Evolutionary conservation across 2,329 filamentous ascomycete genomes (phyloP).

Genomic region (Colletotrichum tanaceti): DNA sequence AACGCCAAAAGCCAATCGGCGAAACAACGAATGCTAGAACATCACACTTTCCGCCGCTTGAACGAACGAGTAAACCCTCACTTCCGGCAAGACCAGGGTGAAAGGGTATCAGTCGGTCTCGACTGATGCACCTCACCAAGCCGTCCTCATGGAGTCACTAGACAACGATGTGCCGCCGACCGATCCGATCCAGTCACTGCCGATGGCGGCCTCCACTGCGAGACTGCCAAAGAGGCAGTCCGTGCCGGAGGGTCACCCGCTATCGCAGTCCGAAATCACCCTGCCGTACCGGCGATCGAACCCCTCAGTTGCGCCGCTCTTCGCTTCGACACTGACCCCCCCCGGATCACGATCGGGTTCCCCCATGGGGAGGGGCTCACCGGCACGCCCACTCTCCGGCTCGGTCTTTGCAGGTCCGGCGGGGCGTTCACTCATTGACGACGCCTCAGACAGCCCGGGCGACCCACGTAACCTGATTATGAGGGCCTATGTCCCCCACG

Average conservation of each 20-base stretch:
- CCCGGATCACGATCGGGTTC: constrained; percentile 76
- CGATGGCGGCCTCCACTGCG: constrained; percentile 70
- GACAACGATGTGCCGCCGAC: constrained; percentile 72
- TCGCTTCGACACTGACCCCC: constrained; percentile 75
- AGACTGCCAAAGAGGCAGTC: constrained; percentile 73
- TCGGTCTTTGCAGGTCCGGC: constrained; percentile 66
- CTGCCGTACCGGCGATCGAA: constrained; percentile 66
- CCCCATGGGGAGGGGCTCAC: constrained; percentile 69
- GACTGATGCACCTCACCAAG: constrained; percentile 30
- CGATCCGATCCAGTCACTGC: constrained; percentile 77
- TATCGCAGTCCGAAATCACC: constrained; percentile 64
- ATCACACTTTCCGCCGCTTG: not conserved
- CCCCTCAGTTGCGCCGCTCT: constrained; percentile 69
- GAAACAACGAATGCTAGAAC: constrained; percentile 26
- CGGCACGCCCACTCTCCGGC: constrained; percentile 65
- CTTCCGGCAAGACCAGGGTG: constrained; percentile 29
- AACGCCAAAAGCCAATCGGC: constrained; percentile 29
- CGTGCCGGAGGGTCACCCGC: constrained; percentile 58
- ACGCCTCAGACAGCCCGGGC: constrained; percentile 58
- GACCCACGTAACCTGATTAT: constrained; percentile 77
- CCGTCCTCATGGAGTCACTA: constrained; percentile 71
- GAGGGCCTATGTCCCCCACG: constrained; percentile 87
- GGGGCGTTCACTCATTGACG: constrained; percentile 58
- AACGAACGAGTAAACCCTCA: not conserved
- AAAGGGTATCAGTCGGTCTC: constrained; percentile 34